Evolutionary conservation across 2,329 filamentous ascomycete species (phyloP), one percentile per base, ranked within the genome.

Genomic region (Lachnellula hyalina): DNA sequence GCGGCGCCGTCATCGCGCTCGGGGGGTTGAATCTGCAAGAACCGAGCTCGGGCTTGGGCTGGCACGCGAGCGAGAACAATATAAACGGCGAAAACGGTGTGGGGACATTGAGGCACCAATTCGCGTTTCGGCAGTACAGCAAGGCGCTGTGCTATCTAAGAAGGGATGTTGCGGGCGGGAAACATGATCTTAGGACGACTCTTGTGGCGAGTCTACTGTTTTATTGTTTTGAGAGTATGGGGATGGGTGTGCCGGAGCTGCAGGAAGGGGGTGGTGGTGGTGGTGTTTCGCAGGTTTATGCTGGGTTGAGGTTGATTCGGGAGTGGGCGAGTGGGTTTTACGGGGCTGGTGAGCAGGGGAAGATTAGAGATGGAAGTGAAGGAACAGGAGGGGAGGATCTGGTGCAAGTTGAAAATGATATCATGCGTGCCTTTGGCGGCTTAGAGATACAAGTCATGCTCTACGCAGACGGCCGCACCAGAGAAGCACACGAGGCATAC

Each of bases 181-280:
- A 52, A 28, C 57, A 58, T 38, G 61, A 63, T 51, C 38, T 61
- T 17, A 48, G 57, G 23, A 60, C 58, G 8, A 63, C 61, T 0
- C 49, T 62, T 1, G 57, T 61, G 5, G 56, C 59, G 3, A 59
- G 59, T 44, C 41, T 63, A 3, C 57, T 63, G 0, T 60, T 62
- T 35, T 59, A 60, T 47, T 63, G 61, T 48, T 62, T 63, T n/a
- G 28, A 32, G 61, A 63, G 17, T 57, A 53, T 12, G 58, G 55
- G 15, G 53, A 61, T 38, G 59, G 58, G 6, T 58, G 58, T 47
- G 54, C 58, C 48, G 57, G 59, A 25, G 38, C 51, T 32, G 28
- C 28, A 32, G 28, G 28, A 12, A 3, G 28, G 28, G 28, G 28
- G 28, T 4, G 28, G 28, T 9, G 28, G 9, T 32, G 28, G 9